A percentile compares a stretch with the other conserved stretches of the same genome.
Conservation (phyloP, 2,329 filamentous ascomycete genomes). For the Fonsecaea pedrosoi region DNA sequence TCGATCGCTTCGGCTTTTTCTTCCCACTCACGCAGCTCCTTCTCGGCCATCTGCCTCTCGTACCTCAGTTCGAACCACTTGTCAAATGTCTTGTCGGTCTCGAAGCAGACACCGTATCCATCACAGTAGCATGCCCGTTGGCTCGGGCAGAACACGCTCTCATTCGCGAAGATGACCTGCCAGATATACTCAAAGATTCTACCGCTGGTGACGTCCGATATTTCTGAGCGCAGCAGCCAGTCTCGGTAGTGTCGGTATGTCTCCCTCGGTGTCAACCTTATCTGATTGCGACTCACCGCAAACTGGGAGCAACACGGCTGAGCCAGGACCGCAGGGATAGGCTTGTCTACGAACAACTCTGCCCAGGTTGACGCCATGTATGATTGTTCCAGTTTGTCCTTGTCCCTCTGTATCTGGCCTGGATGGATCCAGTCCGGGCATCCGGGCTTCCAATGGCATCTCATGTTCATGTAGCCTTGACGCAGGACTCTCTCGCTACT, state of each 20-base stretch:
- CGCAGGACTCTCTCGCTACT: conserved; percentile 59
- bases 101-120: conserved; percentile 68
- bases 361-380: conserved; percentile 56
- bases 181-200: conserved; percentile 70
- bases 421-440: conserved; percentile 66
- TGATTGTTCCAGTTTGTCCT: conserved; percentile 55
- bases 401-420: conserved; percentile 47
- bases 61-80: conserved; percentile 57
- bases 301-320: conserved; percentile 71
- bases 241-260: conserved; percentile 65
- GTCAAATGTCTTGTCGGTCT: conserved; percentile 56
- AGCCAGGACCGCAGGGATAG: conserved; percentile 58
- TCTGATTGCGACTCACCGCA: conserved; percentile 64
- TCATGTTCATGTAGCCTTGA: conserved; percentile 66
- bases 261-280: conserved; percentile 59
- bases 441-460: conserved; percentile 64
- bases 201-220: conserved; percentile 63
- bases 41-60: conserved; percentile 50
- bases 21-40: conserved; percentile 52
- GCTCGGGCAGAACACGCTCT: conserved; percentile 52
- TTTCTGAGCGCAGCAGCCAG: conserved; percentile 65
- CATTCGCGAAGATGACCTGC: conserved; percentile 66
- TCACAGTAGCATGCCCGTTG: conserved; percentile 69
- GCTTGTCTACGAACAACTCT: conserved; percentile 55
- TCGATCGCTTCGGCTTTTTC: conserved; percentile 47